Conservation (phyloP, 495 filamentous ascomycete species). For the Bryoglossum gracile region DNA sequence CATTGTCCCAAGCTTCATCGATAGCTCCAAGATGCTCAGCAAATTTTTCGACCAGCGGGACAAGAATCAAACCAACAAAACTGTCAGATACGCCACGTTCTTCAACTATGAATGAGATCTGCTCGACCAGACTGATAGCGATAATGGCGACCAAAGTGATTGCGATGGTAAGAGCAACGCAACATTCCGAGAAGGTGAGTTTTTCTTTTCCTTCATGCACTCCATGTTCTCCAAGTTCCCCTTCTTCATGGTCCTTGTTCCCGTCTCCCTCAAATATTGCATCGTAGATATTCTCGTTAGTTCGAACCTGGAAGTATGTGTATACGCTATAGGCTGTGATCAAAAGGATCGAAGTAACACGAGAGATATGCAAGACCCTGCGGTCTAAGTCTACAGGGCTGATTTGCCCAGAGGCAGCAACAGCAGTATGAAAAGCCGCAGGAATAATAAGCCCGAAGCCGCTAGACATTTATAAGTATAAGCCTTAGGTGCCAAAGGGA, state of each 20-base stretch:
- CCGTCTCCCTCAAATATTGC: slow-evolving; percentile 65
- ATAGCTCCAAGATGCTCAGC: slow-evolving; percentile 86
- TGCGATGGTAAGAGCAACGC: slow-evolving; percentile 57
- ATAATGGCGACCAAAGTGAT: slow-evolving; percentile 71
- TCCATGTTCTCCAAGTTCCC: slow-evolving; percentile 59
- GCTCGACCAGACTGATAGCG: slow-evolving; percentile 71
- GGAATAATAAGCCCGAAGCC: slow-evolving; percentile 78
- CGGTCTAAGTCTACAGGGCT: slow-evolving; percentile 31
- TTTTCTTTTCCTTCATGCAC: slow-evolving; percentile 57
- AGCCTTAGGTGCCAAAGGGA: background rate
- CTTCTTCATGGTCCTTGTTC: slow-evolving; percentile 55
- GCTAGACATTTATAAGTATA: slow-evolving; percentile 18
- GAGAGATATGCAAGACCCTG: slow-evolving; percentile 59
- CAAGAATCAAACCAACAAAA: slow-evolving; percentile 70
- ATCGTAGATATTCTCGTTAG: slow-evolving; percentile 74
- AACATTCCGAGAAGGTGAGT: slow-evolving; percentile 69
- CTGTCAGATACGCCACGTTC: slow-evolving; percentile 56
- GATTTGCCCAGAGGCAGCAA: slow-evolving; percentile 35
- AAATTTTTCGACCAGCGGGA: slow-evolving; percentile 85
- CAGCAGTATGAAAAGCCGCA: slow-evolving; percentile 61
- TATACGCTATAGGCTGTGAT: slow-evolving; percentile 75
- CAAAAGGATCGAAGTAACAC: slow-evolving; percentile 68
- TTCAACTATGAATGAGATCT: slow-evolving; percentile 69
- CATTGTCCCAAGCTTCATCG: slow-evolving; percentile 85
- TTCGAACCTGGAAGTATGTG: slow-evolving; percentile 72